These are phyloP conservation scores for Leccinum obscurum DNA, from an alignment of 768 basidiomycete genomes.

Conservation along the genomic window DNA sequence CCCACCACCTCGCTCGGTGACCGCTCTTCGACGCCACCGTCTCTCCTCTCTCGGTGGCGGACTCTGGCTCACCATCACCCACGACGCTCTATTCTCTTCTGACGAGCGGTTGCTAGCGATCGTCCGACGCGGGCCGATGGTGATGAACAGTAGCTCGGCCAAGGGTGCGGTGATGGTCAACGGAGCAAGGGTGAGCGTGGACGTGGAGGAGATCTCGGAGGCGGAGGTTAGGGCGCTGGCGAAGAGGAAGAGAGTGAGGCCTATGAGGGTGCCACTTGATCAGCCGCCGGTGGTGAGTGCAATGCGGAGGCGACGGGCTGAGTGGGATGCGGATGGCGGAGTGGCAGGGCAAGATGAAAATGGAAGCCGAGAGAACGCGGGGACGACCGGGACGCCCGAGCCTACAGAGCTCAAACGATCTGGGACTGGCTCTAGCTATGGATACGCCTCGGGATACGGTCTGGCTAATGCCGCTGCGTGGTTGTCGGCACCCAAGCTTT, in stretches of 20 bases:
- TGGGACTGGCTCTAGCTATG: neutral
- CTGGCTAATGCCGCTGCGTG: constrained; percentile 37
- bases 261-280: constrained; percentile 85
- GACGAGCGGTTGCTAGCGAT: constrained; percentile 76
- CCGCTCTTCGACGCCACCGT: constrained; percentile 83
- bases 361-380: constrained; percentile 18
- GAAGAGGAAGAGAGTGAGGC: constrained; percentile 85
- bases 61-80: constrained; percentile 89
- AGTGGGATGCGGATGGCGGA: constrained; percentile 60
- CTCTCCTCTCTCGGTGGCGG: constrained; percentile 88
- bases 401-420: constrained; percentile 17
- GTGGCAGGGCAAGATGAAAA: constrained; percentile 22
- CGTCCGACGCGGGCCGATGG: constrained; percentile 66
- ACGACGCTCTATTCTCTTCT: constrained; percentile 75
- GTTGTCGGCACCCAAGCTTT: constrained; percentile 62
- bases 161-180: constrained; percentile 88
- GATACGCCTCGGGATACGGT: neutral
- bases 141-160: constrained; percentile 36
- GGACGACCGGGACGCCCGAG: constrained; percentile 22
- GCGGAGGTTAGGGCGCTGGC: constrained; percentile 79
- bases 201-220: constrained; percentile 86
- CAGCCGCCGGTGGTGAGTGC: constrained; percentile 82
- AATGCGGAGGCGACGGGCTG: constrained; percentile 66
- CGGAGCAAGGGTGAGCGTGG: constrained; percentile 79
- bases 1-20: constrained; percentile 83